phyloP scores from a whole-genome alignment of 176 grass and related monocot species.

The Triticum timopheevii region DNA sequence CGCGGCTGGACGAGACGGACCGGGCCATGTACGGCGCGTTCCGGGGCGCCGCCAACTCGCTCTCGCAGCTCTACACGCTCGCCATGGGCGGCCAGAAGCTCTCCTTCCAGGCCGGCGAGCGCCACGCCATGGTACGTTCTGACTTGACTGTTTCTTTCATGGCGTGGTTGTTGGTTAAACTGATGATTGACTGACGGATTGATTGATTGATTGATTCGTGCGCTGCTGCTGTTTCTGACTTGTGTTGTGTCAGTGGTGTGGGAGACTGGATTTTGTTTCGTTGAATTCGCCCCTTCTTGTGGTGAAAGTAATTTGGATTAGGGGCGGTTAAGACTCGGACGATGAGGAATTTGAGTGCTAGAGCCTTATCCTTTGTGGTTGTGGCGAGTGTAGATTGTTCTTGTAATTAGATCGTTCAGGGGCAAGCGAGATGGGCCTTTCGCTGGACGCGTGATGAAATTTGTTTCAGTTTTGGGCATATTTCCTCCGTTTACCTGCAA shows the following conservation, averaged over 20 bases:
- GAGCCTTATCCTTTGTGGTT: not conserved
- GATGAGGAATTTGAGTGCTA: not conserved
- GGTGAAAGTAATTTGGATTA: not conserved
- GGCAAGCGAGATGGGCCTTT: not conserved
- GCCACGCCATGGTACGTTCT: constrained; percentile 60
- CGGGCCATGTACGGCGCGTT: constrained; percentile 67
- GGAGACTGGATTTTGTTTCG: not conserved
- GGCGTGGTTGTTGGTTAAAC: not conserved
- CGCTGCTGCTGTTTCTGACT: not conserved
- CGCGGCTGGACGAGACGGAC: constrained; percentile 73
- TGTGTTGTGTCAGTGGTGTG: not conserved
- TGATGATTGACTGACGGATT: not conserved
- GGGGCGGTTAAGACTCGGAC: not conserved
- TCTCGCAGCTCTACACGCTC: constrained; percentile 72
- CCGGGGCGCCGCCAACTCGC: constrained; percentile 63
- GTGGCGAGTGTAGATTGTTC: not conserved
- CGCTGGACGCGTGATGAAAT: not conserved
- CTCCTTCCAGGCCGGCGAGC: constrained; percentile 71
- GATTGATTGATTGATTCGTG: not conserved
- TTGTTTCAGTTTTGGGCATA: not conserved
- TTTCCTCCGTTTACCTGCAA: not conserved
- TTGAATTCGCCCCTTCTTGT: not conserved
- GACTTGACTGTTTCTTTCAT: too few species aligned
- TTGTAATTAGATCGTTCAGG: not conserved
- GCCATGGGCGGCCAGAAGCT: constrained; percentile 68